Percentiles rank a stretch among this genome's conserved stretches.
phyloP scores from a whole-genome alignment of 805 yeast species.

The Starmerella bacillaris region DNA sequence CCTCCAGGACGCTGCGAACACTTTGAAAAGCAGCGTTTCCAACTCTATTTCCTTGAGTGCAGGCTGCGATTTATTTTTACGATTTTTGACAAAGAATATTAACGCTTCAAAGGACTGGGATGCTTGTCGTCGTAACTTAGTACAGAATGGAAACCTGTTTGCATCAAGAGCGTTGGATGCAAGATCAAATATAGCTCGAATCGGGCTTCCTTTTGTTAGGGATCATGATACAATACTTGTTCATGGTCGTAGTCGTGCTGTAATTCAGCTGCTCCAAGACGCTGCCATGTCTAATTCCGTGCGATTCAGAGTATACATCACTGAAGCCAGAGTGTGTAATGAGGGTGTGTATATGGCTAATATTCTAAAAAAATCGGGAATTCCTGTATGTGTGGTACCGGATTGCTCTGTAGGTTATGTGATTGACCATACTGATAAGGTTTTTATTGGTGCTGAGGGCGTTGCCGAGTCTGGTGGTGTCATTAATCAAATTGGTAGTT shows the following conservation, averaged over 20 bases:
- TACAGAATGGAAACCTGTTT: slow-evolving; percentile 83
- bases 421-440: slow-evolving; percentile 78
- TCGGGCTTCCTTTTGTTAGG: slow-evolving; percentile 73
- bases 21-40: slow-evolving; percentile 58
- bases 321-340: slow-evolving; percentile 78
- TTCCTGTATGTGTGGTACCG: slow-evolving; percentile 74
- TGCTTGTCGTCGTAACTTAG: slow-evolving; percentile 68
- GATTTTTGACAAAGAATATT: slow-evolving; percentile 83
- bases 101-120: slow-evolving; percentile 83
- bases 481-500: slow-evolving; percentile 79
- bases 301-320: slow-evolving; percentile 76
- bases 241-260: slow-evolving; percentile 86
- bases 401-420: slow-evolving; percentile 91
- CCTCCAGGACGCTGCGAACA: slow-evolving; percentile 56
- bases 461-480: slow-evolving; percentile 98
- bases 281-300: slow-evolving; percentile 55
- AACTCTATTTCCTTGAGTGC: slow-evolving; percentile 89
- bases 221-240: slow-evolving; percentile 83
- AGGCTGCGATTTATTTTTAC: slow-evolving; percentile 89
- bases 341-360: slow-evolving; percentile 60
- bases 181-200: slow-evolving; percentile 68
- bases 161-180: slow-evolving; percentile 82
- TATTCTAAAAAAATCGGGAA: slow-evolving; percentile 45
- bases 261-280: slow-evolving; percentile 48
- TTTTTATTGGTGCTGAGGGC: slow-evolving; percentile 96